A percentile compares a stretch with the other conserved stretches of the same genome.
phyloP scores from a whole-genome alignment of 768 basidiomycete species.

The Leccinum pellstonianum region DNA sequence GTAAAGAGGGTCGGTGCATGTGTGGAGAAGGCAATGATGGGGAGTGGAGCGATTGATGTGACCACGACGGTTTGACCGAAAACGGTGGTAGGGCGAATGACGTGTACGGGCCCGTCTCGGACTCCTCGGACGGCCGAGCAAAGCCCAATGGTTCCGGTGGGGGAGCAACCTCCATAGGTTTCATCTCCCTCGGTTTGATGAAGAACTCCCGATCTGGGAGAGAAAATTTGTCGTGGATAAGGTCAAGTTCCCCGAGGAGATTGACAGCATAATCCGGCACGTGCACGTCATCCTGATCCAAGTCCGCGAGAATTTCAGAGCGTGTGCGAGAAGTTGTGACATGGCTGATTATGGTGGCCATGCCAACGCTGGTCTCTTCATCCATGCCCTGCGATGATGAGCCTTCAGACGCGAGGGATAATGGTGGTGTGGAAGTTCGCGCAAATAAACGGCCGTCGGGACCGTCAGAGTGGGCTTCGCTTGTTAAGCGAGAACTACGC shows the following conservation, averaged over 20 bases:
- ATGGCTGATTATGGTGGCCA: slow-evolving; percentile 39
- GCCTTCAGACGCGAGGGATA: slow-evolving; percentile 27
- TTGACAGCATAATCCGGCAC: slow-evolving; percentile 47
- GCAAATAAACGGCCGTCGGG: slow-evolving; percentile 26
- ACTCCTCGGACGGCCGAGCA: slow-evolving; percentile 33
- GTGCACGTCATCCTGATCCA: slow-evolving; percentile 34
- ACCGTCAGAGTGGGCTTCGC: slow-evolving; percentile 17
- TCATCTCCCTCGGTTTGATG: slow-evolving; percentile 30
- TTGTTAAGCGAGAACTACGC: slow-evolving; percentile 24
- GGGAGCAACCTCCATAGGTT: slow-evolving; percentile 28
- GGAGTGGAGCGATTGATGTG: slow-evolving; percentile 19
- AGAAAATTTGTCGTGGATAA: slow-evolving; percentile 33
- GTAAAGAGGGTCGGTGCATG: slow-evolving; percentile 26
- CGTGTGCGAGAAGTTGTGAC: slow-evolving; percentile 31
- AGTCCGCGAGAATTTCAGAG: slow-evolving; percentile 37
- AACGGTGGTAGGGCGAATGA: slow-evolving; percentile 32
- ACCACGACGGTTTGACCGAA: slow-evolving; percentile 21
- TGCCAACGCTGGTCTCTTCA: slow-evolving; percentile 24
- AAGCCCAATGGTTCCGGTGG: slow-evolving; percentile 18
- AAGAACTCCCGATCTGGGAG: slow-evolving; percentile 35
- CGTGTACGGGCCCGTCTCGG: slow-evolving; percentile 33
- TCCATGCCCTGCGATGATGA: slow-evolving; percentile 23
- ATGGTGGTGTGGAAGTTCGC: slow-evolving; percentile 31
- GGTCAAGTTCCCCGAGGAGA: slow-evolving; percentile 44
- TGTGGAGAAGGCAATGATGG: slow-evolving; percentile 23